These are phyloP conservation scores for Lepidium campestre DNA, from an alignment of 441 rosid species.

Conservation along the genomic window DNA sequence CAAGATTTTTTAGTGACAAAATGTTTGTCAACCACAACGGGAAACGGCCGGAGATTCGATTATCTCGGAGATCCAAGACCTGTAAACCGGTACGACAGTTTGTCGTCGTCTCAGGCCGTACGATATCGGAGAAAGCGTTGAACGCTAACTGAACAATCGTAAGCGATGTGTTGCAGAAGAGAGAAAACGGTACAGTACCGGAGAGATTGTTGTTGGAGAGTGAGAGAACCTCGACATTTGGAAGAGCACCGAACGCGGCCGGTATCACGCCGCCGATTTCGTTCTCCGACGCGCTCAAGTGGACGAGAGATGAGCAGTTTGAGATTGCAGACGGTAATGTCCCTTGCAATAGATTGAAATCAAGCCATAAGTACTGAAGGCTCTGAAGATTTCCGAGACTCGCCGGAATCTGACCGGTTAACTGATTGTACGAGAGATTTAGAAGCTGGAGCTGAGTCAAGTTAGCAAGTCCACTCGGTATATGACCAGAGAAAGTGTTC, in stretches of 20 bases:
- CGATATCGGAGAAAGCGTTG: slow-evolving; percentile 47
- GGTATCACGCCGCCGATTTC: slow-evolving; percentile 73
- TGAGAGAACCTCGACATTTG: slow-evolving; percentile 61
- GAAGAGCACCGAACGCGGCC: slow-evolving; percentile 65
- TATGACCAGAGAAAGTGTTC: slow-evolving; percentile 57
- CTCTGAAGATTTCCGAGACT: slow-evolving; percentile 56
- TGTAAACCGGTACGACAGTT: slow-evolving; percentile 50
- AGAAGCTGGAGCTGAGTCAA: slow-evolving; percentile 66
- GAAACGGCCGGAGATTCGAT: slow-evolving; percentile 47
- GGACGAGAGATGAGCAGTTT: slow-evolving; percentile 79
- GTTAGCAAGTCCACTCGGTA: slow-evolving; percentile 51
- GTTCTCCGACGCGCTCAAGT: slow-evolving; percentile 70
- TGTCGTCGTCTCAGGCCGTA: slow-evolving; percentile 37
- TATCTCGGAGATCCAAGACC: slow-evolving; percentile 61
- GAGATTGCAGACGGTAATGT: slow-evolving; percentile 79
- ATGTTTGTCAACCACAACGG: slow-evolving; percentile 63
- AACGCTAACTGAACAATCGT: slow-evolving; percentile 58
- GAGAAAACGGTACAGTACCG: slow-evolving; percentile 55
- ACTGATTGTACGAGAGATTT: slow-evolving; percentile 71
- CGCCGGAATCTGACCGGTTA: slow-evolving; percentile 72
- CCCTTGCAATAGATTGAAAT: slow-evolving; percentile 61
- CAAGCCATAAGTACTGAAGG: slow-evolving; percentile 79
- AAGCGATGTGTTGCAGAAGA: slow-evolving; percentile 66
- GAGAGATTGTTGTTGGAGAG: slow-evolving; percentile 62
- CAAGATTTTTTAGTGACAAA: slow-evolving; percentile 41